These are phyloP conservation scores for Coelastrella sp. DNA, from an alignment of 139 green algal genomes.

Conservation along the genomic window DNA sequence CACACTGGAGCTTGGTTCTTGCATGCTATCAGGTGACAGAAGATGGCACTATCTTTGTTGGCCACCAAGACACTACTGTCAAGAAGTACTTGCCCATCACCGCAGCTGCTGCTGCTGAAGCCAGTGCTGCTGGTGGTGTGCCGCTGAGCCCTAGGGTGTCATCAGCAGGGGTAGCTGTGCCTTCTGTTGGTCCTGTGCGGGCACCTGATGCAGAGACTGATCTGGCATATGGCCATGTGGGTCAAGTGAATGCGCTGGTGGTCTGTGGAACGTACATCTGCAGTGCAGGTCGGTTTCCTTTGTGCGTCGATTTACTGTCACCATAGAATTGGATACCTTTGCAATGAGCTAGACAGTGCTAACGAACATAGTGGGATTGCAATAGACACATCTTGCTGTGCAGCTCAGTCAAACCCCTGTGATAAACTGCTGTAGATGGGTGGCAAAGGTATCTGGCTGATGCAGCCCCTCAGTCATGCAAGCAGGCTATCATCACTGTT, in stretches of 20 bases:
- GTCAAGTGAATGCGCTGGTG: conserved; percentile 75
- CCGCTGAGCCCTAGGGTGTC: background rate
- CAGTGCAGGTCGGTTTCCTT: conserved; percentile 53
- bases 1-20: background rate
- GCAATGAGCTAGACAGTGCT: too few relatives aligned
- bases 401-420: too few relatives aligned
- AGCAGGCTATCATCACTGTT: too few relatives aligned
- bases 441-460: too few relatives aligned
- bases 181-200: background rate
- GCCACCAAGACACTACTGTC: conserved; percentile 65
- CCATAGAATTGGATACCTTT: too few relatives aligned
- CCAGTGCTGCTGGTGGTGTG: background rate
- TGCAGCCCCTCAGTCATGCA: too few relatives aligned
- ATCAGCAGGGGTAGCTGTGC: background rate
- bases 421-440: too few relatives aligned
- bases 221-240: conserved; percentile 50
- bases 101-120: conserved; percentile 13
- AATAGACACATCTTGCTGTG: too few relatives aligned
- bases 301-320: too few relatives aligned
- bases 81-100: conserved; percentile 51
- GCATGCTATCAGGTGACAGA: conserved; percentile 41
- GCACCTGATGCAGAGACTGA: conserved; percentile 38
- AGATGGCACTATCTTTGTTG: conserved; percentile 54
- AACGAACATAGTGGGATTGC: too few relatives aligned
- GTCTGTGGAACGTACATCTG: conserved; percentile 65